These are phyloP conservation scores for Musa itinerans DNA, from an alignment of 176 grass and related monocot species.

Conservation along the genomic window DNA sequence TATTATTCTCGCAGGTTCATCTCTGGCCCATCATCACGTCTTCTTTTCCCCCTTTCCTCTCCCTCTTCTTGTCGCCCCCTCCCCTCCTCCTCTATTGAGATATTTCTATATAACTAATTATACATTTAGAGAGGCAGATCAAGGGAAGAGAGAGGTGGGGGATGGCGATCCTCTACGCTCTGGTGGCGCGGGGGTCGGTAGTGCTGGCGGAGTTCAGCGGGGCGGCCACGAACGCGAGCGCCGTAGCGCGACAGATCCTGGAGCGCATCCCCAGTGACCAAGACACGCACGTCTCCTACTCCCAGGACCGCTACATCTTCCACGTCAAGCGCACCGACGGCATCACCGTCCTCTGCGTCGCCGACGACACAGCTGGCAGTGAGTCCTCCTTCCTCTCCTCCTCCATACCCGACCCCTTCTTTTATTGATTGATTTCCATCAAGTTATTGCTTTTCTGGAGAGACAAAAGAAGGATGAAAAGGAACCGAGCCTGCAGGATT, in stretches of 20 bases:
- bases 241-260: conserved; percentile 85
- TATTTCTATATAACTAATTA: no score
- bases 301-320: conserved; percentile 88
- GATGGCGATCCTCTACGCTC: conserved; percentile 76
- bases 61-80: no score
- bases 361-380: conserved; percentile 79
- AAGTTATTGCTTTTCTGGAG: not conserved
- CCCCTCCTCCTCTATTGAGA: no score
- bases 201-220: conserved; percentile 78
- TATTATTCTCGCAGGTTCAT: no score
- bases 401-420: not conserved
- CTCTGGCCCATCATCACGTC: no score
- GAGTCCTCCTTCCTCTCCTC: not conserved
- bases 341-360: conserved; percentile 96
- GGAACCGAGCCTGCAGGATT: not conserved
- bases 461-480: not conserved
- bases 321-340: conserved; percentile 96
- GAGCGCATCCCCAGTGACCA: conserved; percentile 47
- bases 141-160: not conserved
- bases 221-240: conserved; percentile 57
- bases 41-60: no score
- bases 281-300: conserved; percentile 96
- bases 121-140: not conserved
- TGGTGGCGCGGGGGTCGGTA: conserved; percentile 77
- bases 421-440: not conserved